Evolutionary conservation across 2,329 filamentous ascomycete species (phyloP).

Genomic region (Colletotrichum noveboracense): DNA sequence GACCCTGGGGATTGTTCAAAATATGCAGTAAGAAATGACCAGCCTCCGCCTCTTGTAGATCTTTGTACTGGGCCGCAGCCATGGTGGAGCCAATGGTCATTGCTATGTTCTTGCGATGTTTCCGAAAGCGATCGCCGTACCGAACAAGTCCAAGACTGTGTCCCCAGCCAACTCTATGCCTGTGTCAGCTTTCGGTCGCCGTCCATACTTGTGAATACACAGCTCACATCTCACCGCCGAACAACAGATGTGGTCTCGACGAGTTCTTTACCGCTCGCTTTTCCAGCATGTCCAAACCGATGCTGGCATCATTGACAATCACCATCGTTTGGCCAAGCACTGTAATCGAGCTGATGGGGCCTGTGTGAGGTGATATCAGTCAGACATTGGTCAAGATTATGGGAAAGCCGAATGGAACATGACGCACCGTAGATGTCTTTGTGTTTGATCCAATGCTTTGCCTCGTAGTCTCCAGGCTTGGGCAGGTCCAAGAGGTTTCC

Average conservation of each 20-base stretch:
- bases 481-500: slow-evolving; percentile 53
- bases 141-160: slow-evolving; percentile 35
- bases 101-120: slow-evolving; percentile 48
- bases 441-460: slow-evolving; percentile 36
- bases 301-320: slow-evolving; percentile 40
- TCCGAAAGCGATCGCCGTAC: slow-evolving; percentile 40
- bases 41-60: slow-evolving; percentile 47
- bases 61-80: slow-evolving; percentile 40
- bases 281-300: slow-evolving; percentile 42
- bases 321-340: slow-evolving; percentile 44
- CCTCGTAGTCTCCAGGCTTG: slow-evolving; percentile 29
- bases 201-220: neutral
- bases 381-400: neutral
- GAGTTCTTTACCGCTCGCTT: slow-evolving; percentile 34
- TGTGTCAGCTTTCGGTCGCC: neutral
- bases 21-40: slow-evolving; percentile 47
- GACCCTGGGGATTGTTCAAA: slow-evolving; percentile 38
- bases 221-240: slow-evolving; percentile 39
- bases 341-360: slow-evolving; percentile 34
- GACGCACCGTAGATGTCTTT: slow-evolving; percentile 33
- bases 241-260: slow-evolving; percentile 33
- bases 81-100: slow-evolving; percentile 47
- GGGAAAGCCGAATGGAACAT: neutral
- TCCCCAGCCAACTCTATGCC: slow-evolving; percentile 35
- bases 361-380: neutral